These are phyloP conservation scores for Rachicladosporium sp. DNA, from an alignment of 2,329 filamentous ascomycete species.

Conservation along the genomic window DNA sequence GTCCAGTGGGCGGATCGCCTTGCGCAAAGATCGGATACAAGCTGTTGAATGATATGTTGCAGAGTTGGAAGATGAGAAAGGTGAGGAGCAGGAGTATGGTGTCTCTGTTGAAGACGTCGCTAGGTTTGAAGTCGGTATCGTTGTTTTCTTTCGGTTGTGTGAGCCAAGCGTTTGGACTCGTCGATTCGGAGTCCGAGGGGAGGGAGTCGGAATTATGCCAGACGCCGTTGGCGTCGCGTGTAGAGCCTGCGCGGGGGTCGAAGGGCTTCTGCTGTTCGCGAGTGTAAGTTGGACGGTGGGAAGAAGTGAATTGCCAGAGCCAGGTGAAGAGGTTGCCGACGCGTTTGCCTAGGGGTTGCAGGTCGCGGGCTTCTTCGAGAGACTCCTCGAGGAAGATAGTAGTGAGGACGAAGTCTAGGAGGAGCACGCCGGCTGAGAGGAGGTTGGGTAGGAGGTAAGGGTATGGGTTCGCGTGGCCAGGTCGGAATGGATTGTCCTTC, in stretches of 20 bases:
- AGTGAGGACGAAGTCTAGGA: constrained; percentile 60
- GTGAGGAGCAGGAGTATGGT: constrained; percentile 71
- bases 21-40: constrained; percentile 89
- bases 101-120: constrained; percentile 57
- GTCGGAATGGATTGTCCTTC: constrained; percentile 43
- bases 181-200: constrained; percentile 9
- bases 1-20: constrained; percentile 60
- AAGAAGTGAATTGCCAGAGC: constrained; percentile 56
- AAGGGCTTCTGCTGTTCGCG: constrained; percentile 16
- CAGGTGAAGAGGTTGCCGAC: constrained; percentile 51
- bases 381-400: constrained; percentile 81
- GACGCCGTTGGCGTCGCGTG: constrained; percentile 8
- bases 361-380: constrained; percentile 50
- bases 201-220: no score
- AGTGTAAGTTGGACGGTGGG: constrained; percentile 48
- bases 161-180: constrained; percentile 2
- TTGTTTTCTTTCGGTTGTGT: constrained; percentile 8
- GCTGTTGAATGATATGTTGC: constrained; percentile 90
- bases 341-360: constrained; percentile 48
- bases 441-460: constrained; percentile 82
- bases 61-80: constrained; percentile 85
- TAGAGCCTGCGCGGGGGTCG: constrained; percentile 6
- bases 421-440: constrained; percentile 58
- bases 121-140: constrained; percentile 28
- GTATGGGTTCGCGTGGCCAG: constrained; percentile 44